phyloP scores from a whole-genome alignment of 2,329 filamentous ascomycete species.

The Diaporthe caulivora region DNA sequence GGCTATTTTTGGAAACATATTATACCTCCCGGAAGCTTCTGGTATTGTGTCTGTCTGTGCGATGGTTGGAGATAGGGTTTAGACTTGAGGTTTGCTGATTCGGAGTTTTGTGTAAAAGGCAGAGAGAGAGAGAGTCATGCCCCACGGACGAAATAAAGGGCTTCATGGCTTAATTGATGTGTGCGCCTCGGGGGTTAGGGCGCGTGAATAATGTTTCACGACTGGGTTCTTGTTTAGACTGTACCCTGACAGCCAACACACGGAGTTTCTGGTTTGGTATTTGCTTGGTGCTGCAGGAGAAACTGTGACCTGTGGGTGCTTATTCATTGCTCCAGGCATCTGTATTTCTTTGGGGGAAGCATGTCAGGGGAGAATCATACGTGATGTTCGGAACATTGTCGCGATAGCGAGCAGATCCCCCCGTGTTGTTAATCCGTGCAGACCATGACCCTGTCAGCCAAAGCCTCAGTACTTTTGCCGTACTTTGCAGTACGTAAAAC shows the following conservation, averaged over 20 bases:
- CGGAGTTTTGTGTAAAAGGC: neutral
- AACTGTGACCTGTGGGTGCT: neutral
- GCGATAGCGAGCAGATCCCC: neutral
- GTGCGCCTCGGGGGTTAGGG: neutral
- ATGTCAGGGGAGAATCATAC: neutral
- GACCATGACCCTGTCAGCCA: neutral
- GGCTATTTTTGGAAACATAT: slow-evolving; percentile 25
- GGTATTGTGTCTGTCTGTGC: neutral
- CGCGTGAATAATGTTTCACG: slow-evolving; percentile 2
- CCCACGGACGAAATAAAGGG: neutral
- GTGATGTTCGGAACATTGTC: neutral
- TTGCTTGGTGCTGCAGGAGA: neutral
- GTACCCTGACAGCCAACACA: neutral
- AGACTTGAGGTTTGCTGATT: neutral
- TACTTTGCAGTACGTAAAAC: neutral
- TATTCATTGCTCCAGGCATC: slow-evolving; percentile 18
- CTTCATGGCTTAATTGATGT: neutral
- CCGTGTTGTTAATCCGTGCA: slow-evolving; percentile 25
- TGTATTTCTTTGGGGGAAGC: slow-evolving; percentile 10
- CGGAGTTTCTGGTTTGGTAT: neutral
- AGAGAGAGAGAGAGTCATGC: neutral
- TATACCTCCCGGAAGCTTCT: neutral
- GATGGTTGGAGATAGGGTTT: neutral
- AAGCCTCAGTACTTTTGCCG: neutral
- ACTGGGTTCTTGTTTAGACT: neutral